A percentile compares a stretch with the other conserved stretches of the same genome.
Evolutionary conservation across 1,284 basidiomycete genomes (phyloP).

Genomic region (Rhodotorula sp.): DNA sequence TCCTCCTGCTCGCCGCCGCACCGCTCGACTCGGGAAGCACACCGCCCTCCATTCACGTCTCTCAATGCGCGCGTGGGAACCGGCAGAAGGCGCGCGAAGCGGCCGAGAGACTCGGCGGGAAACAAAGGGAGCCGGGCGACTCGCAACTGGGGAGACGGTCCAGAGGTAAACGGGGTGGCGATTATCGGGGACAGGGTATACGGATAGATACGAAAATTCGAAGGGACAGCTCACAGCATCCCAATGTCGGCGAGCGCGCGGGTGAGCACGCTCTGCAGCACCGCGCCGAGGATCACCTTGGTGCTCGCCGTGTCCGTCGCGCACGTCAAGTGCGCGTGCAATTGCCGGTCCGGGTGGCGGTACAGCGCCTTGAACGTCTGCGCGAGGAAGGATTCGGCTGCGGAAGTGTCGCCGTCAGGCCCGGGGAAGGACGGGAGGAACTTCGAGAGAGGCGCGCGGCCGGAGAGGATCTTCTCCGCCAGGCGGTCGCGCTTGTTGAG

Average conservation of each 20-base stretch:
- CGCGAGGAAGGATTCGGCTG: conserved; percentile 41
- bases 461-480: conserved; percentile 59
- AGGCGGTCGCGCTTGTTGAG: conserved; percentile 72
- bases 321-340: conserved; percentile 40
- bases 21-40: too few species aligned
- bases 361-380: background rate
- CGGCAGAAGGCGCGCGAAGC: too few species aligned
- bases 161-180: background rate
- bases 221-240: background rate
- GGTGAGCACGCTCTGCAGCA: conserved; percentile 43
- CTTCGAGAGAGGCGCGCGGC: background rate
- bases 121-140: too few species aligned
- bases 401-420: background rate
- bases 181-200: background rate
- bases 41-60: background rate
- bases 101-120: too few species aligned
- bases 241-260: background rate
- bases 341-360: conserved; percentile 33
- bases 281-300: conserved; percentile 49
- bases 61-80: too few species aligned
- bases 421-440: conserved; percentile 18
- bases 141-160: too few species aligned
- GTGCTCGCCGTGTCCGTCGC: conserved; percentile 42
- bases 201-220: too few species aligned
- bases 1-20: too few species aligned